Evolutionary conservation across 2,329 filamentous ascomycete species (phyloP).

Genomic region (Dactylellina cionopaga): DNA sequence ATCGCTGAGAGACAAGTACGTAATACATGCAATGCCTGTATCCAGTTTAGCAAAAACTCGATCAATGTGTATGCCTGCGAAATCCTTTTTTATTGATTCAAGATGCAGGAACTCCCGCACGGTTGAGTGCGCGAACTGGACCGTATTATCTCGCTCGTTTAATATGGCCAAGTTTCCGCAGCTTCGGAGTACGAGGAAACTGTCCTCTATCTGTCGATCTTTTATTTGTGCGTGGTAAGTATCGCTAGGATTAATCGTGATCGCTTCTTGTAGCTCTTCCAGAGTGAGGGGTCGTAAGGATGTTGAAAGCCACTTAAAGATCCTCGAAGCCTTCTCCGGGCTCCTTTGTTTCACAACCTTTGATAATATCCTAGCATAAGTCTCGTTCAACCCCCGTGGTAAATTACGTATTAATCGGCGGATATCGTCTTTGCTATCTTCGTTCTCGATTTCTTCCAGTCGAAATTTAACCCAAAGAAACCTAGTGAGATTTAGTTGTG

Average conservation of each 20-base stretch:
- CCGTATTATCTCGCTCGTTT: conserved; percentile 7
- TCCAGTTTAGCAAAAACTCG: not conserved
- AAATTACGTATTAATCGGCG: conserved; percentile 31
- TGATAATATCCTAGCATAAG: conserved; percentile 34
- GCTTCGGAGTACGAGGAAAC: conserved; percentile 1
- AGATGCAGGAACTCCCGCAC: conserved; percentile 34
- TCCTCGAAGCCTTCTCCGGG: conserved; percentile 16
- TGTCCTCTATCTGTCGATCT: not conserved
- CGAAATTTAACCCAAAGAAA: conserved; percentile 51
- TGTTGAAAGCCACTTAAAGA: conserved; percentile 45
- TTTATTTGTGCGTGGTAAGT: conserved; percentile 14
- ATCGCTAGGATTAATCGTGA: conserved; percentile 30
- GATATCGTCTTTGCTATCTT: conserved; percentile 26
- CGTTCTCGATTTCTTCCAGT: conserved; percentile 35
- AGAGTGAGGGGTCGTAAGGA: conserved; percentile 21
- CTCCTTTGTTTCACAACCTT: conserved; percentile 27
- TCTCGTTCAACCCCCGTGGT: conserved; percentile 30
- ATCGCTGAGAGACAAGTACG: conserved; percentile 15
- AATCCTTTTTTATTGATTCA: not conserved
- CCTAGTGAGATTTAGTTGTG: not conserved
- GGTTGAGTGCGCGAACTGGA: conserved; percentile 47
- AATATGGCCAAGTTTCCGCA: not conserved
- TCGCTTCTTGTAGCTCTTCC: conserved; percentile 29
- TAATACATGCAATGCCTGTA: conserved; percentile 10
- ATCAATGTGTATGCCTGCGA: conserved; percentile 1